Evolutionary conservation across 2,329 filamentous ascomycete species (phyloP), one percentile per base, ranked within the genome.

Genomic region (Akanthomyces muscarius): DNA sequence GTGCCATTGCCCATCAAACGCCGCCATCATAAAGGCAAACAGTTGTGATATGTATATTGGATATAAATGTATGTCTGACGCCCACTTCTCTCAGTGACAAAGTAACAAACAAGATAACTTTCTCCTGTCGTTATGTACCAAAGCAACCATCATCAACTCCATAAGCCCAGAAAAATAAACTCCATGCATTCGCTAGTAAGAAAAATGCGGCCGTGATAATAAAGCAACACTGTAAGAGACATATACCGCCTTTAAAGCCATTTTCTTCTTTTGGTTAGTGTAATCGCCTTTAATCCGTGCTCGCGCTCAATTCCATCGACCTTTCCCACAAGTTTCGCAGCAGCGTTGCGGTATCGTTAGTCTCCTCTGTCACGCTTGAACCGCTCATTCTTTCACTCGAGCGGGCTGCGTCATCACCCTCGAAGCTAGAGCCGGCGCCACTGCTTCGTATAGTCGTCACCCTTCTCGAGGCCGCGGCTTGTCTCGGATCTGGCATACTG

Each of bases 261-360:
- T 6, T 14, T 10, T 25, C 16, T n/a, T 38, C 16, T 18, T n/a
- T 33, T 51, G 28, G 6, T 14, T 10, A 42, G 28, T 41, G 16
- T 8, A 50, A 42, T 2, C 18, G 18, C 41, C 5, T 10, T 21
- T 48, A 62, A 42, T 71, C 69, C 13, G 70, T 68, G 68, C 84
- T 86, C 33, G 81, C 80, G 68, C 83, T 82, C 63, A 86, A 73
- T 68, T 86, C 83, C 71, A 80, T 75, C 55, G 78, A 83, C 77
- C 84, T 87, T 52, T 88, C 85, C 86, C 86, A 88, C 55, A 88
- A 72, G 65, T 82, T 83, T 62, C 85, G 77, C 60, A 88, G 73
- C 50, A 87, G 68, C 5, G 80, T 75, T 1, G 79, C 74, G 1
- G 83, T 81, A 11, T 78, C 80, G 56, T 83, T 80, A 55, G 83